Base-by-base conservation (phyloP, 163 green algal species). In the Coccomyxa subellipsoidea region DNA sequence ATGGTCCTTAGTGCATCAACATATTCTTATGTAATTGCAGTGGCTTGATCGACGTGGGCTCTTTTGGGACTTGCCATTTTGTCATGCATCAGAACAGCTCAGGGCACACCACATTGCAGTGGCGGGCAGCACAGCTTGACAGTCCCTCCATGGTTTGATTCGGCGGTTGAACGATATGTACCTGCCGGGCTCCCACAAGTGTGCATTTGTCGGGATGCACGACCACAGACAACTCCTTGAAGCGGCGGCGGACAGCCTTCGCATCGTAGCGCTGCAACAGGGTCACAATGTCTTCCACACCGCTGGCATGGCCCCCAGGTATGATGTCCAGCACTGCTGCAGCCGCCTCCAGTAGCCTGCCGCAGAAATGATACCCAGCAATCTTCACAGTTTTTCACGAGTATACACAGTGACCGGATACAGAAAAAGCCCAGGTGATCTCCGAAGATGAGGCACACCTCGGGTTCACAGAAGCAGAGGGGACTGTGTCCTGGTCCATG, bases 161-260 rank as follows among this genome's bases (percentile, higher is more conserved):
- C 0, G 47, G 21, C 47, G 21, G 47, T 18, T 21, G 1, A 18
- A 12, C 23, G 47, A 59, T 59, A 18, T 18, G 47, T 8, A 59
- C 47, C 47, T 59, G 47, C 47, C 47, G 47, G 2, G 47, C 47
- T 0, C 37, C 10, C 0, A 83, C 38, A 4, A 83, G 79, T 31
- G n/a, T 36, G 82, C 86, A 92, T 72, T 92, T 93, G 85, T 95
- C 92, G 0, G 92, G 92, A 35, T 95, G 92, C 34, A 94, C 69
- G 34, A 87, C 34, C 34, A 90, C 77, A 27, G 87, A 91, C 25
- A 95, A 84, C 82, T 90, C 81, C 15, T 81, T 79, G 84, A 92
- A 91, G 7, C 79, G 76, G 59, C 77, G 84, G 77, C 83, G 38
- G 31, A 77, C 54, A 0, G 34, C 31, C 2, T 12, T 31, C n/a